Conservation (phyloP, 345 rosid species). For the Mangifera indica region DNA sequence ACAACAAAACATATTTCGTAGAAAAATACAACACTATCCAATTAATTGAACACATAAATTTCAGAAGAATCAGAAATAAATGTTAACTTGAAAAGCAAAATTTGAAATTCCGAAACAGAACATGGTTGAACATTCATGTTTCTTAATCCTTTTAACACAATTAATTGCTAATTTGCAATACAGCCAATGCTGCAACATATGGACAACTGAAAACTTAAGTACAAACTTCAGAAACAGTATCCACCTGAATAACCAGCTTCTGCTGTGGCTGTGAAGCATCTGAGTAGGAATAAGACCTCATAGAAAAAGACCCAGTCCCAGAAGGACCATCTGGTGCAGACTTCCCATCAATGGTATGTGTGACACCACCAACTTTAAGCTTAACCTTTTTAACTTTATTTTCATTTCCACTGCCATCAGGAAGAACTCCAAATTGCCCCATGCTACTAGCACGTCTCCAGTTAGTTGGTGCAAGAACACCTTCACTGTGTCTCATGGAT, state of each 20-base stretch:
- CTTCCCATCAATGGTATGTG: slow-evolving; percentile 39
- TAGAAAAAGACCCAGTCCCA: slow-evolving; percentile 25
- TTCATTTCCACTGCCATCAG: slow-evolving; percentile 39
- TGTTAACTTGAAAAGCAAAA: background rate
- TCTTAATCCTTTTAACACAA: background rate
- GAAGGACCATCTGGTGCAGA: slow-evolving; percentile 32
- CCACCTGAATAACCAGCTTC: slow-evolving; percentile 21
- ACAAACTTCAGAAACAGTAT: background rate
- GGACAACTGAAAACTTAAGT: background rate
- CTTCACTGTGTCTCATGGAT: slow-evolving; percentile 39
- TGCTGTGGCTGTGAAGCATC: slow-evolving; percentile 22
- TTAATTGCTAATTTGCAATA: background rate
- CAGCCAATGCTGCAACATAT: background rate
- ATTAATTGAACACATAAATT: background rate
- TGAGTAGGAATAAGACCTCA: slow-evolving; percentile 25
- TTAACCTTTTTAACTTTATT: slow-evolving; percentile 47
- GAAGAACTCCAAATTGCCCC: slow-evolving; percentile 28
- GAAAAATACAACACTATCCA: background rate
- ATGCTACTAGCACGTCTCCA: slow-evolving; percentile 33
- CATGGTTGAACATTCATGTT: background rate
- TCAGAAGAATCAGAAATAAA: background rate
- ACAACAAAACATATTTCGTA: background rate
- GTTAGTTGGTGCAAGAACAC: slow-evolving; percentile 45
- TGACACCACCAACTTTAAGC: slow-evolving; percentile 46
- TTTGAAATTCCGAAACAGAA: background rate